Evolutionary conservation across 2,329 filamentous ascomycete genomes (phyloP).

Genomic region (Pseudogymnoascus sp.): DNA sequence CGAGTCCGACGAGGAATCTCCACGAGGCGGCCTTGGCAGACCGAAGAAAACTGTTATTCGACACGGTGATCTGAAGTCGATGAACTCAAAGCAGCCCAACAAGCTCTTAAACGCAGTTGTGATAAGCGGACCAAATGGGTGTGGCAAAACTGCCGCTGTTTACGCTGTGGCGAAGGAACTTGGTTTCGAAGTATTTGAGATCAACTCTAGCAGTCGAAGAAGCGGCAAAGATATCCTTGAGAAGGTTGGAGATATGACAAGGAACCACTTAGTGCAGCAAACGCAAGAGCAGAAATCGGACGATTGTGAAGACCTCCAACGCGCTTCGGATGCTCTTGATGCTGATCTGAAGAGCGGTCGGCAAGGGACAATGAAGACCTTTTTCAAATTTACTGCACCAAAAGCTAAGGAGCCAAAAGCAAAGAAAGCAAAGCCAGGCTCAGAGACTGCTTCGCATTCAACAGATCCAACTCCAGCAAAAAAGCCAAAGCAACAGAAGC

Average conservation of each 20-base stretch:
- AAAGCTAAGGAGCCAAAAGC: conserved; percentile 27
- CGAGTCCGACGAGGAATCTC: conserved; percentile 48
- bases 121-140: conserved; percentile 81
- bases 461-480: conserved; percentile 15
- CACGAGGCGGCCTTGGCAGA: conserved; percentile 34
- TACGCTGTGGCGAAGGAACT: conserved; percentile 90
- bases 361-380: conserved; percentile 73
- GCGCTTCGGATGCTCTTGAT: conserved; percentile 40
- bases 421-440: conserved; percentile 19
- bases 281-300: conserved; percentile 31
- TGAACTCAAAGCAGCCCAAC: conserved; percentile 37
- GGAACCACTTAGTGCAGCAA: conserved; percentile 80
- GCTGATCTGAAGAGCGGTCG: conserved; percentile 60
- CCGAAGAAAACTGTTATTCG: conserved; percentile 51
- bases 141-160: conserved; percentile 87
- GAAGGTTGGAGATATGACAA: conserved; percentile 91
- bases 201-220: conserved; percentile 75
- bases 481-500: conserved; percentile 57
- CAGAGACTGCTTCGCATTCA: background rate
- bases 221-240: conserved; percentile 88
- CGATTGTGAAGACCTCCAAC: conserved; percentile 31
- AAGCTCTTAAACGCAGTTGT: conserved; percentile 71
- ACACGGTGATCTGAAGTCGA: conserved; percentile 33
- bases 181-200: conserved; percentile 90
- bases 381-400: conserved; percentile 59